These are phyloP conservation scores for Pseudomonodictys pantanalensis DNA, from an alignment of 495 filamentous ascomycete genomes.

Conservation along the genomic window DNA sequence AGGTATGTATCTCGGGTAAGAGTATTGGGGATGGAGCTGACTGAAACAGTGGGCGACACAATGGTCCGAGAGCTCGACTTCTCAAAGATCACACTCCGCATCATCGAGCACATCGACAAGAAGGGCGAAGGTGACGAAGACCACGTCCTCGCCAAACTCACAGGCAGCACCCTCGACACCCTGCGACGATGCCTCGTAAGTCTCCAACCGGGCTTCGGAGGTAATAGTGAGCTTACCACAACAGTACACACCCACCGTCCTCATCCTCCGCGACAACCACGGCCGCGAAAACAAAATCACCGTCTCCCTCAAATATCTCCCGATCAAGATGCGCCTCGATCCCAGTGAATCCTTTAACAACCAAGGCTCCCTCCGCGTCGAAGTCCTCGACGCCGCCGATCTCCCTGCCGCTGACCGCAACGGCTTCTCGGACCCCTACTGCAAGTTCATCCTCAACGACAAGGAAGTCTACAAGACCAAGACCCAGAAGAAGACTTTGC, in stretches of 20 bases:
- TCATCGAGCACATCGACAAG: constrained; percentile 70
- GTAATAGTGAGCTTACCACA: constrained; percentile 1
- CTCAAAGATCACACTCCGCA: constrained; percentile 83
- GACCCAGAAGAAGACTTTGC: constrained; percentile 91
- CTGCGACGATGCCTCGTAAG: constrained; percentile 81
- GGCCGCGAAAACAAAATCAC: constrained; percentile 78
- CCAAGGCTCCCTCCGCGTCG: constrained; percentile 86
- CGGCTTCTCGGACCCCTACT: constrained; percentile 94
- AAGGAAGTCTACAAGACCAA: constrained; percentile 89
- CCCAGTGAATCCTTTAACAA: constrained; percentile 97
- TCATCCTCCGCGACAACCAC: constrained; percentile 70
- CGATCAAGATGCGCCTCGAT: constrained; percentile 88
- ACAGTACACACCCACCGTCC: constrained; percentile 81
- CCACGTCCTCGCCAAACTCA: constrained; percentile 73
- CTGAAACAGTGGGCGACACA: constrained; percentile 70
- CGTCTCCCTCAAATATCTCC: constrained; percentile 90
- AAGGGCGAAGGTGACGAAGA: constrained; percentile 69
- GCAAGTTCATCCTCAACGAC: constrained; percentile 86
- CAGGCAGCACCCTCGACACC: constrained; percentile 79
- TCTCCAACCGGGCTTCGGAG: background rate
- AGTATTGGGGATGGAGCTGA: constrained; percentile 6
- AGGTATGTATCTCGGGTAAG: constrained; percentile 47
- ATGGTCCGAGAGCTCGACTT: constrained; percentile 96
- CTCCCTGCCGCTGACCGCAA: constrained; percentile 92
- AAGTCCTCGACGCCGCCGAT: constrained; percentile 82